Evolutionary conservation across 2,329 filamentous ascomycete genomes (phyloP).

Genomic region (Trichoderma hamatum): DNA sequence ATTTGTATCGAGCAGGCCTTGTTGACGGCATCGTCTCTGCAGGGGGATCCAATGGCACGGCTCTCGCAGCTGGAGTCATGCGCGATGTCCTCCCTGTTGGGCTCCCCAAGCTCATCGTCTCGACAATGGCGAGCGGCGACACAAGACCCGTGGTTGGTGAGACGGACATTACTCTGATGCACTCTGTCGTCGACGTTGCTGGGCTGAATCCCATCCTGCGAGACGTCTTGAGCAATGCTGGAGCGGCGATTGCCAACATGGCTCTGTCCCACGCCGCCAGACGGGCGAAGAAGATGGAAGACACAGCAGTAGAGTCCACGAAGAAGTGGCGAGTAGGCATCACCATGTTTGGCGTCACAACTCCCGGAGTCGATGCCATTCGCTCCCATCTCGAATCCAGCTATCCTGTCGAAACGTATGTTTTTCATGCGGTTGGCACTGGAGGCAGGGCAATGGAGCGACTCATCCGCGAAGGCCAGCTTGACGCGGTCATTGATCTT

Average conservation of each 20-base stretch:
- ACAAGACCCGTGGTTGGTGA: constrained; percentile 67
- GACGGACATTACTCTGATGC: constrained; percentile 70
- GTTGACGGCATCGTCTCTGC: constrained; percentile 62
- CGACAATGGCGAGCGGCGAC: constrained; percentile 69
- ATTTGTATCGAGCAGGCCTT: constrained; percentile 40
- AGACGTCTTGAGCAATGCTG: constrained; percentile 64
- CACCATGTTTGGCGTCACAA: constrained; percentile 78
- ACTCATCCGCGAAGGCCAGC: constrained; percentile 56
- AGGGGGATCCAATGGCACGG: constrained; percentile 66
- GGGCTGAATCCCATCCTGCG: constrained; percentile 64
- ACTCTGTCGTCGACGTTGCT: constrained; percentile 71
- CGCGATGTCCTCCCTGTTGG: constrained; percentile 62
- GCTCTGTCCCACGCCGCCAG: constrained; percentile 47
- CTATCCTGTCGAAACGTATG: constrained; percentile 58
- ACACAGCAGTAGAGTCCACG: constrained; percentile 6
- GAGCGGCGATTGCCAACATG: constrained; percentile 63
- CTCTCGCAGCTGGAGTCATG: constrained; percentile 64
- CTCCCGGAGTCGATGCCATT: constrained; percentile 62
- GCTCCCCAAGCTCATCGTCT: constrained; percentile 71
- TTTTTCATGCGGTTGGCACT: constrained; percentile 72
- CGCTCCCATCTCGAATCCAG: constrained; percentile 52
- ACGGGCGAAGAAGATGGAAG: constrained; percentile 8
- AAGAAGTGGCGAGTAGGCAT: constrained; percentile 59
- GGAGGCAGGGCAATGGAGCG: constrained; percentile 72
- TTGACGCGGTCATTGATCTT: constrained; percentile 70